Base-by-base conservation (phyloP, 768 basidiomycete species). In the Amanita exitialis region DNA sequence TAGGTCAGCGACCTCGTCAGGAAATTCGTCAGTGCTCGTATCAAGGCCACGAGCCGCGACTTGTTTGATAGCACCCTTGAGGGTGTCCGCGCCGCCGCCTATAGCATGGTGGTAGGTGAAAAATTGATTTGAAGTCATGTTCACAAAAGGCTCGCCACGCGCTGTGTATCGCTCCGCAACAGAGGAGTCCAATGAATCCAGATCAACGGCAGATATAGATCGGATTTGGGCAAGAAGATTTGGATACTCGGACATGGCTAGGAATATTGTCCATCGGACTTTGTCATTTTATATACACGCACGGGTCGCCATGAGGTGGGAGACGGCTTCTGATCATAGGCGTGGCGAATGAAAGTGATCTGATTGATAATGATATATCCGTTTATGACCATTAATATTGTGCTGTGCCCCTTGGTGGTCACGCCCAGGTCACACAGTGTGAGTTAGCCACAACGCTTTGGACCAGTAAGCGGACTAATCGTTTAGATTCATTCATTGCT, bases 121-220 rank as follows among this genome's bases (percentile, higher is more conserved):
- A 15, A 69, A 73, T 57, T 76, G 74, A 50, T 76, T 77, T 9
- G 74, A 76, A 27, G 73, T 76, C 73, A 75, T 76, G 57, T 75
- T 69, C 47, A 57, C 60, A 63, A 76, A 75, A 37, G 52, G 53
- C 18, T 56, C 58, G 12, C 45, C 27, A 10, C 42, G 44, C 35
- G 49, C 47, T 18, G 65, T 62, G 55, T 73, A 65, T 6, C 64
- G 59, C 23, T 58, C 56, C 1, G 74, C 69, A 30, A 69, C 68
- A 25, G 53, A 62, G 18, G 69, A 67, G 54, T 74, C 72, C 74
- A 77, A 76, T 16, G 73, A 73, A 59, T 76, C 74, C 53, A 76
- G 66, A 63, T 76, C 72, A 57, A 78, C 59, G 38, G 62, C 58
- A 16, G 73, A 49, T 7, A 64, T 49, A 4, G 60, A 44, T 44